Conservation (phyloP, 345 rosid genomes). For the Dipteronia dyeriana region DNA sequence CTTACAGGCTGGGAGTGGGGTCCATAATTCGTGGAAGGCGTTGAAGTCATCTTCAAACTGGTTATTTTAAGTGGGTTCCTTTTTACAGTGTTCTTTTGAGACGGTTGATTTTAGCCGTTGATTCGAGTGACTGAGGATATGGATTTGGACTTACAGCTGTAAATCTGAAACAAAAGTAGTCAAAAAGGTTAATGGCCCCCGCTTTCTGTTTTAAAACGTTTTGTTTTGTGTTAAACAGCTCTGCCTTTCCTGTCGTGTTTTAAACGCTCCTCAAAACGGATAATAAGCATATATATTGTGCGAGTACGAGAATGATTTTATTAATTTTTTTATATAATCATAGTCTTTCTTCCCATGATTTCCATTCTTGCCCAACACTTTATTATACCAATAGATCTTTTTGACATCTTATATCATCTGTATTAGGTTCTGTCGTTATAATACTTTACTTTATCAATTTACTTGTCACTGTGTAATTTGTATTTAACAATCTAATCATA, state of each 20-base stretch:
- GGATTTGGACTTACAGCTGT: slow-evolving; percentile 50
- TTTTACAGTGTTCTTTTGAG: background rate
- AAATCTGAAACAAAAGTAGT: slow-evolving; percentile 29
- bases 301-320: slow-evolving; percentile 36
- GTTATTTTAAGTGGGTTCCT: slow-evolving; percentile 19
- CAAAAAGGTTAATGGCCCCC: slow-evolving; percentile 41
- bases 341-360: background rate
- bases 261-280: slow-evolving; percentile 33
- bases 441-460: no score
- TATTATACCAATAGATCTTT: background rate
- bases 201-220: slow-evolving; percentile 33
- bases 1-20: slow-evolving; percentile 64
- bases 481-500: background rate
- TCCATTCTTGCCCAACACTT: slow-evolving; percentile 19
- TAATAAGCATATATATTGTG: background rate
- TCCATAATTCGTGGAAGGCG: slow-evolving; percentile 43
- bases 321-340: background rate
- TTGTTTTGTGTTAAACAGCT: slow-evolving; percentile 52
- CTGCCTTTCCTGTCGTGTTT: slow-evolving; percentile 49
- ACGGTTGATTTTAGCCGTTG: slow-evolving; percentile 40
- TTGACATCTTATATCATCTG: no score
- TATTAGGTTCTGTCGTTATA: no score
- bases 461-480: background rate
- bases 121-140: slow-evolving; percentile 21
- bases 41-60: slow-evolving; percentile 33